Percentiles rank a stretch among this genome's conserved stretches.
Evolutionary conservation across 2,329 filamentous ascomycete species (phyloP).

Genomic region (Aspergillus sp.): DNA sequence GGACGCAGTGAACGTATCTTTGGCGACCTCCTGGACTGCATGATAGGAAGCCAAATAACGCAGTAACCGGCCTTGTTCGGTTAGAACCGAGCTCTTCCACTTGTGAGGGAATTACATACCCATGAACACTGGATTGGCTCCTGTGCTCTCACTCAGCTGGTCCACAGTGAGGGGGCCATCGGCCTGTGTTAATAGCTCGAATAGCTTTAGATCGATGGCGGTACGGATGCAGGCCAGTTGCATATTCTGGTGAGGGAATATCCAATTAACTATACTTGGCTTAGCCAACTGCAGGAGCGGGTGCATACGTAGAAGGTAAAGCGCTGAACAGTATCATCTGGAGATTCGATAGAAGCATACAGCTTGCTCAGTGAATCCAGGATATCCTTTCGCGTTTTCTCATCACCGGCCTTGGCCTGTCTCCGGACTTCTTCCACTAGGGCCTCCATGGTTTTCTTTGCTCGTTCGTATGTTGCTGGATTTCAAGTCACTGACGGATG

Average conservation of each 20-base stretch:
- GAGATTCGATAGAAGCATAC: background rate
- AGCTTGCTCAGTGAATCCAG: background rate
- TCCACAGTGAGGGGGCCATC: background rate
- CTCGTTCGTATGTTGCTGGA: too few relatives aligned
- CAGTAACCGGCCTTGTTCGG: conserved; percentile 22
- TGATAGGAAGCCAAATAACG: conserved; percentile 28
- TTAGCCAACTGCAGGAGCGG: too few relatives aligned
- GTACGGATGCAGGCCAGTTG: background rate
- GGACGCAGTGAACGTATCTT: conserved; percentile 20
- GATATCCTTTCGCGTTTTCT: background rate
- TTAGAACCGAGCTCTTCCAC: too few relatives aligned
- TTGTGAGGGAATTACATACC: too few relatives aligned
- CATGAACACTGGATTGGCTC: too few relatives aligned
- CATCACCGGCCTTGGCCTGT: background rate
- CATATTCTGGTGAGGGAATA: background rate
- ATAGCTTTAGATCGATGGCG: background rate
- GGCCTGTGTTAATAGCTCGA: background rate
- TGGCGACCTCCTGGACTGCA: conserved; percentile 16
- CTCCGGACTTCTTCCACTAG: too few relatives aligned
- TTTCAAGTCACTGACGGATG: too few relatives aligned
- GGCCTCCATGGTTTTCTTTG: too few relatives aligned
- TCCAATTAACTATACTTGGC: too few relatives aligned
- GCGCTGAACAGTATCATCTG: background rate
- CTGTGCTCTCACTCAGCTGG: conserved; percentile 1
- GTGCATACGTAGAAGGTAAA: background rate